Percentiles rank a stretch among this genome's conserved stretches.
Conservation (phyloP, 2,329 filamentous ascomycete species). For the Polychaeton citri region DNA sequence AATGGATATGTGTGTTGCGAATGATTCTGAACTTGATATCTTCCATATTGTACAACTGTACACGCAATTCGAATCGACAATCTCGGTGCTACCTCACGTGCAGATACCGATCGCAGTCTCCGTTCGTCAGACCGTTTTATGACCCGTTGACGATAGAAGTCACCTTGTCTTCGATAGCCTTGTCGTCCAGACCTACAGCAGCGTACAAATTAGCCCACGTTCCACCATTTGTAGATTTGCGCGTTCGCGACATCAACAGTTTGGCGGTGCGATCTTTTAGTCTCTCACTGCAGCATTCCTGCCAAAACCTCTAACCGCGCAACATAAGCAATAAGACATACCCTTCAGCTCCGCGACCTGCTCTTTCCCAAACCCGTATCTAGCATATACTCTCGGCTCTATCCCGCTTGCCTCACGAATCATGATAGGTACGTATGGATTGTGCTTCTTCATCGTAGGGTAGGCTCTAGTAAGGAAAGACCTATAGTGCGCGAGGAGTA, state of each 20-base stretch:
- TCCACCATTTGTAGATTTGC: too few relatives aligned
- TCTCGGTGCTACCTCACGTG: too few relatives aligned
- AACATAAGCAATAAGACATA: conserved; percentile 18
- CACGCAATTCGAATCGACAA: background rate
- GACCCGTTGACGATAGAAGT: conserved; percentile 39
- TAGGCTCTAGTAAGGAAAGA: conserved; percentile 84
- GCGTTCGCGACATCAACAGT: background rate
- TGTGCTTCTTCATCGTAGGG: conserved; percentile 98
- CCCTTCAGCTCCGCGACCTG: conserved; percentile 50
- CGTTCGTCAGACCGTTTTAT: too few relatives aligned
- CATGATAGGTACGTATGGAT: conserved; percentile 85
- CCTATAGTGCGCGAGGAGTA: too few relatives aligned
- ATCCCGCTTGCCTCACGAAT: conserved; percentile 82
- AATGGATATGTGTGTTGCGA: background rate
- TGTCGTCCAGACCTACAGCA: conserved; percentile 48
- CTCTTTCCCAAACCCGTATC: conserved; percentile 69
- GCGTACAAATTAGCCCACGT: background rate
- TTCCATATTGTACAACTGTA: conserved; percentile 1
- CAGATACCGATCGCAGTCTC: too few relatives aligned
- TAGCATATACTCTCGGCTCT: conserved; percentile 73
- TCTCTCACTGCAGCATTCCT: background rate
- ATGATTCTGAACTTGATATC: background rate
- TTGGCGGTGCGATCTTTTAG: background rate
- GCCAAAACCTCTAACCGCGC: background rate
- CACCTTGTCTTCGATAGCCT: conserved; percentile 57